These are phyloP conservation scores for Evansstolkia leycettana DNA, from an alignment of 495 filamentous ascomycete species.

Conservation along the genomic window DNA sequence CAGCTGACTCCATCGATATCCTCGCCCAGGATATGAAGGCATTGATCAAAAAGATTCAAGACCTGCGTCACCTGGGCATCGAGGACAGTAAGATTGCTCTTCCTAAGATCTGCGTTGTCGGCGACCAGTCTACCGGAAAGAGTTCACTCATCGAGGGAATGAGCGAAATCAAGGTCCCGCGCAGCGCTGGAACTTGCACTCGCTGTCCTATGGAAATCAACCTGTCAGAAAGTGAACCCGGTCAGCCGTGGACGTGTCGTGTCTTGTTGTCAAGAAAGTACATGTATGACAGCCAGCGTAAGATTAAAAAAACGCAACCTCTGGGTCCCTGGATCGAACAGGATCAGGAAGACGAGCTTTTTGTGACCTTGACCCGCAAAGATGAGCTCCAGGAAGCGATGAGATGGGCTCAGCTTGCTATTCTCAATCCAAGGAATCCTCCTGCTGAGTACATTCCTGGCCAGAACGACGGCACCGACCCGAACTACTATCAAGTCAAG, in stretches of 20 bases:
- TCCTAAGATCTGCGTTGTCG: slow-evolving; percentile 66
- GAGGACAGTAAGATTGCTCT: slow-evolving; percentile 46
- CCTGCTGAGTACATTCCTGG: slow-evolving; percentile 38
- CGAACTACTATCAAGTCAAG: slow-evolving; percentile 31
- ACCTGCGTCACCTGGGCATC: slow-evolving; percentile 33
- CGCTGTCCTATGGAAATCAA: slow-evolving; percentile 69
- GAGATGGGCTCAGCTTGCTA: slow-evolving; percentile 58
- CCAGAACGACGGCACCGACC: slow-evolving; percentile 16
- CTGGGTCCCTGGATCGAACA: slow-evolving; percentile 33
- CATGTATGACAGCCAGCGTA: slow-evolving; percentile 23
- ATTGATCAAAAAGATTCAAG: slow-evolving; percentile 34
- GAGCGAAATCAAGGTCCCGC: slow-evolving; percentile 63
- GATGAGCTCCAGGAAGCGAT: slow-evolving; percentile 46
- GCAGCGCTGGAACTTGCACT: slow-evolving; percentile 59
- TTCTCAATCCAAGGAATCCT: slow-evolving; percentile 43
- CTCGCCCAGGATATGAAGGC: slow-evolving; percentile 27
- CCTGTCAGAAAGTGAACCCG: slow-evolving; percentile 37
- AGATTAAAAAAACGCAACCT: slow-evolving; percentile 12
- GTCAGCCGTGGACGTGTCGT: slow-evolving; percentile 45
- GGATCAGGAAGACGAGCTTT: slow-evolving; percentile 26
- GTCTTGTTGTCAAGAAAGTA: slow-evolving; percentile 51
- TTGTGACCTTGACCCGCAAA: slow-evolving; percentile 26
- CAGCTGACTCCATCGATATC: slow-evolving; percentile 13
- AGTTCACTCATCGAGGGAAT: slow-evolving; percentile 70
- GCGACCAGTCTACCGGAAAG: slow-evolving; percentile 74